Percentiles rank a stretch among this genome's conserved stretches.
Conservation (phyloP, 108 stramenopile species). For the Skeletonema menzelii region DNA sequence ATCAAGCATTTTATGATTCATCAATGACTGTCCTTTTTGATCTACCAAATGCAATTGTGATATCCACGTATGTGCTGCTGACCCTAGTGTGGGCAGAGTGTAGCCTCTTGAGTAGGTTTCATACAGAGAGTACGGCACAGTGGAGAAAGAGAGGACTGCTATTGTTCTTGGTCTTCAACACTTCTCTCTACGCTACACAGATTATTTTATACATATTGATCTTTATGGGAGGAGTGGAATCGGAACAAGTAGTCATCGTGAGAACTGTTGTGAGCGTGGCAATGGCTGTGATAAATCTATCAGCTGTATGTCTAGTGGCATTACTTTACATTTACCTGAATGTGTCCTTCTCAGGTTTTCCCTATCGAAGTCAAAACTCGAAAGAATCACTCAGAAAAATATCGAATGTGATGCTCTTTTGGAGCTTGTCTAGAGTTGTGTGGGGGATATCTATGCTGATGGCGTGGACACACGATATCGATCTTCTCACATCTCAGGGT, state of each 20-base stretch:
- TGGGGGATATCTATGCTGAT: slow-evolving; percentile 65
- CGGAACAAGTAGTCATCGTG: slow-evolving; percentile 39
- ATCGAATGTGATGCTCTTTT: slow-evolving; percentile 54
- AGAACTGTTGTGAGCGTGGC: slow-evolving; percentile 71
- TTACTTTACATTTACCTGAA: slow-evolving; percentile 74
- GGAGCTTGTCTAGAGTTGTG: slow-evolving; percentile 55
- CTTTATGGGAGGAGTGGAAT: slow-evolving; percentile 54
- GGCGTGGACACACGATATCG: slow-evolving; percentile 57
- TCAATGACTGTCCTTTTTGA: slow-evolving; percentile 83
- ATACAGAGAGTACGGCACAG: slow-evolving; percentile 46
- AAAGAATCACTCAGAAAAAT: slow-evolving; percentile 47
- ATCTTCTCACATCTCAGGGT: slow-evolving; percentile 51
- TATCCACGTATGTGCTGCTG: slow-evolving; percentile 84
- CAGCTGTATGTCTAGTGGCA: slow-evolving; percentile 68
- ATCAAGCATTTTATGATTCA: slow-evolving; percentile 85
- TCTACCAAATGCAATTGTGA: slow-evolving; percentile 83
- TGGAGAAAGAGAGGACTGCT: slow-evolving; percentile 72
- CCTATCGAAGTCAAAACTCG: slow-evolving; percentile 46
- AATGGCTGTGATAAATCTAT: slow-evolving; percentile 74
- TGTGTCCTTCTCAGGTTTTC: slow-evolving; percentile 71
- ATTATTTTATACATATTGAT: slow-evolving; percentile 78
- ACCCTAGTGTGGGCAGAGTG: slow-evolving; percentile 88
- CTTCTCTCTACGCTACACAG: slow-evolving; percentile 71
- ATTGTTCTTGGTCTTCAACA: slow-evolving; percentile 86
- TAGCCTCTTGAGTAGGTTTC: slow-evolving; percentile 73